phyloP scores from a whole-genome alignment of 2,329 filamentous ascomycete genomes.

The Rachicladosporium sp. region DNA sequence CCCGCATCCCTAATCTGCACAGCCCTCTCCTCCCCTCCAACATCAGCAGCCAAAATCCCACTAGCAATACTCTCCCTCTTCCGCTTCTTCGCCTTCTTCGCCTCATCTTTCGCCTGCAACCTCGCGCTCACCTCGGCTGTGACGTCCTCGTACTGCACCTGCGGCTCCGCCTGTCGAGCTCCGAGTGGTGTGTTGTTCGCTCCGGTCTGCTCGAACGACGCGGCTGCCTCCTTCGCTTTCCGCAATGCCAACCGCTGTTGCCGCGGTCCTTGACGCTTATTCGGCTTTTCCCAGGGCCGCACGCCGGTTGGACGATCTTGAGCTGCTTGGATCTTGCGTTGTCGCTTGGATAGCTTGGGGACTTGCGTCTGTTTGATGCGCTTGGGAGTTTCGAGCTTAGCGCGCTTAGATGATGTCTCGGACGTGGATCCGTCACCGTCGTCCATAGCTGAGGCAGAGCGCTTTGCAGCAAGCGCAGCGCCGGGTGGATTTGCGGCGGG shows the following conservation, averaged over 20 bases:
- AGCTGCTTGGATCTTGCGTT: not conserved
- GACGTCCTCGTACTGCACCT: constrained; percentile 19
- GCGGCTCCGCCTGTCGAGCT: constrained; percentile 1
- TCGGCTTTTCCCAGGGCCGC: constrained; percentile 2
- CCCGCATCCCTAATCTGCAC: not conserved
- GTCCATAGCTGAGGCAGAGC: not conserved
- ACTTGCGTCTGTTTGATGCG: not conserved
- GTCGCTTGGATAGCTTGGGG: not conserved
- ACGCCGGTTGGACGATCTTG: constrained; percentile 1
- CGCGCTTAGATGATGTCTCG: not conserved
- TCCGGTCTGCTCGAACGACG: not conserved
- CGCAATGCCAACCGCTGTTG: not conserved
- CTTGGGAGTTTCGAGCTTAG: not conserved
- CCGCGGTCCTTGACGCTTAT: constrained; percentile 1
- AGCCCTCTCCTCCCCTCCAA: constrained; percentile 15
- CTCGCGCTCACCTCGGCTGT: constrained; percentile 20
- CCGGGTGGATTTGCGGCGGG: not conserved
- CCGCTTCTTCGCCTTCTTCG: constrained; percentile 20
- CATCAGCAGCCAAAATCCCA: constrained; percentile 8
- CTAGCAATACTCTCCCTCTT: constrained; percentile 22
- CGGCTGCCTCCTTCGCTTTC: constrained; percentile 1
- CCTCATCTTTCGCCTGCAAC: constrained; percentile 19
- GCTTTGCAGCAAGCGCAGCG: constrained; percentile 1
- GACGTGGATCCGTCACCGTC: not conserved
- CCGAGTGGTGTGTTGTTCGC: not conserved